Base-by-base conservation (phyloP, 306 rosid species). In the Malus asiatica region DNA sequence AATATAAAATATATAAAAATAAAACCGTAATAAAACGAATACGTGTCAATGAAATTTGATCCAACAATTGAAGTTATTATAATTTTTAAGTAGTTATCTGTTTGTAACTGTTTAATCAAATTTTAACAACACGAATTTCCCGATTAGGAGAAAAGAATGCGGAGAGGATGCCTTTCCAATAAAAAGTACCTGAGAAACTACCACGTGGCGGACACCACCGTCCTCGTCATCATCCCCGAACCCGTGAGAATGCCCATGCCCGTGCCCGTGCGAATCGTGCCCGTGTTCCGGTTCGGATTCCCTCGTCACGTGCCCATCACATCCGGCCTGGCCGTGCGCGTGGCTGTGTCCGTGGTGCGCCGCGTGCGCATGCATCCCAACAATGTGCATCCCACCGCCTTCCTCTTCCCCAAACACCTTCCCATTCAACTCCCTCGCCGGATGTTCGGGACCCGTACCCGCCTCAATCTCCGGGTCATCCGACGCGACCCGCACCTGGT, bases 361-460 rank as follows among this genome's bases (percentile, higher is more conserved):
- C 4, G 90, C 97, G 67, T 96, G 99, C 7, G 98, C 99, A 77
- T 88, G 99, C 90, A 96, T 92, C 20, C 99, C 99, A 11, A 92
- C 97, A 6, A 95, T 95, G 81, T 95, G 99, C 97, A 96, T 92
- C 32, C 93, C 97, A 3, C 99, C 99, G 38, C 91, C 86, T 13
- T 90, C 97, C 33, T 92, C 99, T 73, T 88, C 98, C 5, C 99
- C 99, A 58, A 95, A 95, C 53, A 95, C 89, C 22, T 82, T 88
- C 61, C 73, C 90, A 11, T 71, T 83, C 80, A n/a, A 15, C 8
- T 83, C 85, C 48, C 48, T 69, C 32, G 58, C 70, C n/a, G 68
- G 45, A 8, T 76, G 78, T 4, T 9, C 87, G 53, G 83, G 68
- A 4, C 48, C 67, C 32, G 78, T 76, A 4, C 71, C 84, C 4